These are phyloP conservation scores for Penicillium sp. DNA, from an alignment of 2,329 filamentous ascomycete genomes.

Conservation along the genomic window DNA sequence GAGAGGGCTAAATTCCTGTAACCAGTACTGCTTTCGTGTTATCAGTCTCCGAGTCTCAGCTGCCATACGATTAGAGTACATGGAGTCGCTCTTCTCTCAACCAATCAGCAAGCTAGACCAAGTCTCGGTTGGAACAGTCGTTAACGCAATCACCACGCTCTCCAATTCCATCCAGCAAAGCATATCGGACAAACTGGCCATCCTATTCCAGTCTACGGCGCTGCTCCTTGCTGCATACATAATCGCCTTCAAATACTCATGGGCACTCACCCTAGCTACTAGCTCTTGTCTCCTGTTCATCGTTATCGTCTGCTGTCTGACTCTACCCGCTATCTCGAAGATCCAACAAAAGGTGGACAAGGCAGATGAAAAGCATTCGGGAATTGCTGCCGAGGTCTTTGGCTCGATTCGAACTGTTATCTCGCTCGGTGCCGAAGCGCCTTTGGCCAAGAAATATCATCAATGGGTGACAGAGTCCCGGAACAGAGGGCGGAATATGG, in stretches of 20 bases:
- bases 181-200: conserved; percentile 57
- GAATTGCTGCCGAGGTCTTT: not conserved
- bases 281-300: not conserved
- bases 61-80: conserved; percentile 1
- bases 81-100: not conserved
- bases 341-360: not conserved
- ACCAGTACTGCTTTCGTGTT: not conserved
- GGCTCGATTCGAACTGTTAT: not conserved
- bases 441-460: not conserved
- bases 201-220: conserved; percentile 42
- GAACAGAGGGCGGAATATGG: not conserved
- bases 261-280: not conserved
- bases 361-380: not conserved
- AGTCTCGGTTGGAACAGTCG: conserved; percentile 55
- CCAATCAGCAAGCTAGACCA: conserved; percentile 50
- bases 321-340: not conserved
- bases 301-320: not conserved
- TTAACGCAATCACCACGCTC: conserved; percentile 56
- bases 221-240: not conserved
- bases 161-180: conserved; percentile 59
- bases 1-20: not conserved
- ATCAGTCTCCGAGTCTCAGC: not conserved
- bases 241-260: conserved; percentile 2
- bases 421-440: not conserved
- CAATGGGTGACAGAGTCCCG: not conserved